Base-by-base conservation (phyloP, 805 yeast genomes). In the Saturnispora mendoncae region DNA sequence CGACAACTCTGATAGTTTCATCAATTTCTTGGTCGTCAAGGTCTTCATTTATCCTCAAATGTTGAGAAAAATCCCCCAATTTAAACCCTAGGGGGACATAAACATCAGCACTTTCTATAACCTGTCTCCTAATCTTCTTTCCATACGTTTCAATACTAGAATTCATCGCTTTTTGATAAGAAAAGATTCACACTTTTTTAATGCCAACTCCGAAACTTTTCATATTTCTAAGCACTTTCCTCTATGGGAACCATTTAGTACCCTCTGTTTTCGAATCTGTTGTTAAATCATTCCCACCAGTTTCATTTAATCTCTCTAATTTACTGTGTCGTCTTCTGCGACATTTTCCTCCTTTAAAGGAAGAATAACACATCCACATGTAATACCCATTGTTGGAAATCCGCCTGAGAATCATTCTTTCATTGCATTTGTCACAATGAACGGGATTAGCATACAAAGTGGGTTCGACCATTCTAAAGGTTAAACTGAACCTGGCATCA, bases 291-390 rank as follows among this genome's bases (percentile, higher is more conserved):
- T 10, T 12, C 20, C 18, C 8, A 4, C 8, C 6, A 17, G 33
- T 15, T 9, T 4, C 33, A 27, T 27, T 27, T 19, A 7, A 10
- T 13, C 18, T n/a, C 6, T 30, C 18, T 30, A 30, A 30, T 13
- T 15, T 30, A 17, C 20, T 30, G 18, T 30, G 33, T 43, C 68
- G 61, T 38, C 71, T 69, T 1, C 71, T 66, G 2, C 67, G 59
- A 46, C 83, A 76, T 19, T 68, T 71, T 28, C 61, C 60, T 1
- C 57, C 58, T 34, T 53, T 55, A 48, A 72, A 73, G 19, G 61
- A 54, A 6, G 67, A 59, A 41, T 70, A 69, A 51, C 92, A 82
- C 48, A 68, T 64, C 88, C 88, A 82, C 19, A 78, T 69, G 51
- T 82, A 82, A 41, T 66, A 66, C 5, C 83, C 83, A 43, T 76